Conservation (phyloP, 352 stramenopile genomes). For the Blastocystis sp. region DNA sequence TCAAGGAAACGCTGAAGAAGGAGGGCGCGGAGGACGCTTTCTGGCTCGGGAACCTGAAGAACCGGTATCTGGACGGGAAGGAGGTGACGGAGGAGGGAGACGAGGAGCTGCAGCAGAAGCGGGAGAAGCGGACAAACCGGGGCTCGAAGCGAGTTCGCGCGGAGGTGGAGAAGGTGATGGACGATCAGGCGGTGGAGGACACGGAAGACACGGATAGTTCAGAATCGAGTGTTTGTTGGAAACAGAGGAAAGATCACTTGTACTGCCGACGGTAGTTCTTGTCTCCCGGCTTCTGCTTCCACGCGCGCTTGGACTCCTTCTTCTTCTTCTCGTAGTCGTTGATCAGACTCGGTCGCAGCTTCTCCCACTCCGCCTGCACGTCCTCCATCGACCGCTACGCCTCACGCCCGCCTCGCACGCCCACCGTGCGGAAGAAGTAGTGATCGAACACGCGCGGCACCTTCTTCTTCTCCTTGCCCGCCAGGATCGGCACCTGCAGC, state of each 20-base stretch:
- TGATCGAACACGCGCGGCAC: slow-evolving; percentile 28
- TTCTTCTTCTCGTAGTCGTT: slow-evolving; percentile 53
- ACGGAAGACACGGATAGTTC: not conserved
- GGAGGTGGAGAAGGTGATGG: not conserved
- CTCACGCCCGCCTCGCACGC: not conserved
- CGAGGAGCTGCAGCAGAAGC: slow-evolving; percentile 2
- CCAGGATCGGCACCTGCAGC: not conserved
- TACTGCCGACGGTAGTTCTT: not conserved
- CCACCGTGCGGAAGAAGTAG: slow-evolving; percentile 49
- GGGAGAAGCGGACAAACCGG: not conserved
- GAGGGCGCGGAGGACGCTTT: slow-evolving; percentile 50
- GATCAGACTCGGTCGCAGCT: not conserved
- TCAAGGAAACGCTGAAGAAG: slow-evolving; percentile 48
- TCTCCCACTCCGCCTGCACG: slow-evolving; percentile 51
- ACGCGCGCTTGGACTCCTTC: slow-evolving; percentile 18
- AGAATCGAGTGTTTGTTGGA: slow-evolving; percentile 38
- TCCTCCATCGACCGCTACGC: slow-evolving; percentile 42
- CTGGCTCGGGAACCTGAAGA: slow-evolving; percentile 66
- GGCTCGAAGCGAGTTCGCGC: not conserved
- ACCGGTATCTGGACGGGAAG: slow-evolving; percentile 40
- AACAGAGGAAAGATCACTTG: slow-evolving; percentile 18
- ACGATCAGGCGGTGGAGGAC: not conserved
- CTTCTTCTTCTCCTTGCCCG: not conserved
- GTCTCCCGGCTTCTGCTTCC: slow-evolving; percentile 33
- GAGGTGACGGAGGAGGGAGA: slow-evolving; percentile 49